Base-by-base conservation (phyloP, 805 yeast species). In the Yarrowia deformans region DNA sequence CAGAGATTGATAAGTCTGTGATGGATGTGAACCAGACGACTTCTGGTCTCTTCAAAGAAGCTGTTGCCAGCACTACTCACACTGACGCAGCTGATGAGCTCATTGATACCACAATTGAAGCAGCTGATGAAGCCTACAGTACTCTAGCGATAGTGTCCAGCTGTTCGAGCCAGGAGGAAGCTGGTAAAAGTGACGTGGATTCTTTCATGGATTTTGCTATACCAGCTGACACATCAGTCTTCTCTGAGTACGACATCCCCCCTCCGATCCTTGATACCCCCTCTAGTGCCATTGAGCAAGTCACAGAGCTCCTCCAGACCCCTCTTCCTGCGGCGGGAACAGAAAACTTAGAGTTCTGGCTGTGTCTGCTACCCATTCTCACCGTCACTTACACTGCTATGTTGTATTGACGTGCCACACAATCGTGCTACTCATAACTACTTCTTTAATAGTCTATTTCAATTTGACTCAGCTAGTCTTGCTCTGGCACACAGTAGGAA, bases 341-440 rank as follows among this genome's bases (percentile, higher is more conserved):
- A 1, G 34, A 46, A 34, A 46, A 46, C 32, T 3, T 46, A 14
- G 50, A 46, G 14, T 46, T 19, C 16, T 46, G 50, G 50, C 50
- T 46, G n/a, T 46, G 50, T 23, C 32, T 46, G 8, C 50, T 46
- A 5, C 50, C 50, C n/a, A 46, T 46, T 46, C 50, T 46, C 6
- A 34, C 50, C 12, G 50, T 13, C 7, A 46, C 50, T 0, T 46
- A 46, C n/a, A n/a, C 50, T 5, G 48, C 48, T 29, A 45, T 45
- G 48, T 12, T 45, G 10, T 45, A 45, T 12, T 45, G 18, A 45
- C n/a, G n/a, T 40, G 14, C n/a, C 10, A 23, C 29, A 23, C 29
- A 23, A 23, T 2, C 29, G 29, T 23, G 29, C 29, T 23, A 23
- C 29, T 23, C 29, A 23, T 23, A 23, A 23, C 29, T 23, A 23